Percentiles rank a stretch among this genome's conserved stretches.
phyloP scores from a whole-genome alignment of 441 rosid genomes.

The Bruguiera hainesii region DNA sequence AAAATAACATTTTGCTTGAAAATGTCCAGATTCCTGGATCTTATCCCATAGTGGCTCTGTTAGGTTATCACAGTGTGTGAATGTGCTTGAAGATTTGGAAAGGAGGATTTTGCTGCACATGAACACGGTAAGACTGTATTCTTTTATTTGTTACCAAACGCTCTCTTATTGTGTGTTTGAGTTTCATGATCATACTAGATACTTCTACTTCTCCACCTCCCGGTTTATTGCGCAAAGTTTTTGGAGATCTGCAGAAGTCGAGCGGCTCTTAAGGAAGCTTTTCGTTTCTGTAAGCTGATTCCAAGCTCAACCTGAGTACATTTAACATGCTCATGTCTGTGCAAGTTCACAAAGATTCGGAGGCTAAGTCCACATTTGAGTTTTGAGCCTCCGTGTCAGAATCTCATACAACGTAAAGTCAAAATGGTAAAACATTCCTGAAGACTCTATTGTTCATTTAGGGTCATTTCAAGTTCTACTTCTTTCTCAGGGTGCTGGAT shows the following conservation, averaged over 20 bases:
- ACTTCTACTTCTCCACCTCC: conserved; percentile 24
- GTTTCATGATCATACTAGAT: not conserved
- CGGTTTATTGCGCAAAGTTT: conserved; percentile 82
- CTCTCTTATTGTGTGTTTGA: not conserved
- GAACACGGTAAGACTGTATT: conserved; percentile 52
- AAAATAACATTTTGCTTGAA: conserved; percentile 1
- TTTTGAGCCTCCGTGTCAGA: conserved; percentile 2
- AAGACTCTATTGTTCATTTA: conserved; percentile 7
- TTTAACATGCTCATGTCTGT: conserved; percentile 95
- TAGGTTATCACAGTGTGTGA: conserved; percentile 65
- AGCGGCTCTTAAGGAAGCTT: conserved; percentile 76
- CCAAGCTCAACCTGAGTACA: conserved; percentile 82
- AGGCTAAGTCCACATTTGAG: conserved; percentile 36
- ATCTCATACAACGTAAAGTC: conserved; percentile 7
- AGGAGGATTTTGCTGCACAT: conserved; percentile 56
- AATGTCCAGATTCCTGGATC: conserved; percentile 11
- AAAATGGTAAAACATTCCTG: conserved; percentile 20
- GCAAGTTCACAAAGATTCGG: conserved; percentile 61
- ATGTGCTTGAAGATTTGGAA: conserved; percentile 74
- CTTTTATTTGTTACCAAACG: conserved; percentile 7
- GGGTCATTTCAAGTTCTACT: conserved; percentile 75
- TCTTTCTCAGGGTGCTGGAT: conserved; percentile 64
- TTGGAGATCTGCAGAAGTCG: conserved; percentile 62
- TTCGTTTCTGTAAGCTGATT: conserved; percentile 75
- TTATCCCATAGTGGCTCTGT: conserved; percentile 19